These are phyloP conservation scores for Pachysandra terminalis DNA, from an alignment of 164 flowering plant genomes.

Conservation along the genomic window DNA sequence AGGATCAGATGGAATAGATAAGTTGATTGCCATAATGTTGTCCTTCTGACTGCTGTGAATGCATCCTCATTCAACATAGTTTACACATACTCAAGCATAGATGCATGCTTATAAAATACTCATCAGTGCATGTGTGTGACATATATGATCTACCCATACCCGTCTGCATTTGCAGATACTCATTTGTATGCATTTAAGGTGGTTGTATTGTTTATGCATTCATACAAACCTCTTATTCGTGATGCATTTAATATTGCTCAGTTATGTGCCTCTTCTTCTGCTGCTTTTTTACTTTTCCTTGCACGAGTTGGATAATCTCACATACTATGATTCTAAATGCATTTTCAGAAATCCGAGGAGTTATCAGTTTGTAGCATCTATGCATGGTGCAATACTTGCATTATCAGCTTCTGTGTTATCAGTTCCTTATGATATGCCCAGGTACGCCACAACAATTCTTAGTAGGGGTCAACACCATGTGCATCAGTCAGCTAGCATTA, in stretches of 20 bases:
- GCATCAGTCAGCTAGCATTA: background rate
- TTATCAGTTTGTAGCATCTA: conserved; percentile 46
- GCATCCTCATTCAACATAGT: no score
- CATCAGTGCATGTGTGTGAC: background rate
- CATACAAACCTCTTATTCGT: background rate
- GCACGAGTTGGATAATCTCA: no score
- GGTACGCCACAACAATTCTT: conserved; percentile 34
- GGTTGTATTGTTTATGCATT: background rate
- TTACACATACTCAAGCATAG: background rate
- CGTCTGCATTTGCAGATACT: no score
- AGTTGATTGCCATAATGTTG: background rate
- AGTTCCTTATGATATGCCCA: conserved; percentile 97
- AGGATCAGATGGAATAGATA: background rate
- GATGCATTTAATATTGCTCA: background rate
- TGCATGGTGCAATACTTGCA: conserved; percentile 91
- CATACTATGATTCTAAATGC: conserved; percentile 3
- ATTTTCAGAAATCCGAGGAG: conserved; percentile 44
- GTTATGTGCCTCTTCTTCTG: background rate
- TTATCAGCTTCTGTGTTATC: conserved; percentile 90
- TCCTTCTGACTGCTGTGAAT: background rate
- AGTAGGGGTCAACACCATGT: background rate
- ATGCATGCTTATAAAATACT: background rate
- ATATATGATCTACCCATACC: background rate
- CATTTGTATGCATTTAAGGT: background rate
- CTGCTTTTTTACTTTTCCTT: background rate